Base-by-base conservation (phyloP, 208 protist species). In the Leishmania mexicana region DNA sequence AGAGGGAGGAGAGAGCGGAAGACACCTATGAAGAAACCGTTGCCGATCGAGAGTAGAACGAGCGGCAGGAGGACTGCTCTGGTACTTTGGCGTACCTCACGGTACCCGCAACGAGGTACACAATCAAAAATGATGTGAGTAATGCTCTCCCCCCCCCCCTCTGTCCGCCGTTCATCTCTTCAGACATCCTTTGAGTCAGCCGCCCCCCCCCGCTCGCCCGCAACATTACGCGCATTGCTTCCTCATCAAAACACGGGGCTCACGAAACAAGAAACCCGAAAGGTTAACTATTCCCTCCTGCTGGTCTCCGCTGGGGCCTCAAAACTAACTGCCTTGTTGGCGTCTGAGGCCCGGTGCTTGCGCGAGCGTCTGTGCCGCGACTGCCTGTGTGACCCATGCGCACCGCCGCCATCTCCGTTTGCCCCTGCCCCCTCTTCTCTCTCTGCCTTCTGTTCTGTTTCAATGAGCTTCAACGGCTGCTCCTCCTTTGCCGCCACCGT, bases 181-280 rank as follows among this genome's bases (percentile, higher is more conserved):
- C 38, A 71, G 17, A 45, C 13, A 35, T 28, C 35, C 38, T 42
- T 45, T 28, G 4, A 45, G 15, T 71, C 10, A 71, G 65, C 31
- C 19, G 19, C 35, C 19, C 40, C 19, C 40, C 60, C n/a, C 28
- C 57, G 51, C 31, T n/a, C 24, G 4, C 19, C 21, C 42, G 6
- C 19, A 51, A 13, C 24, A 49, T n/a, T 47, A 73, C 7, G 68
- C 68, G 2, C 42, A 31, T 19, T 17, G 10, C 68, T 5, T 1
- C 21, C 40, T 3, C 68, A 19, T 1, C 21, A 13, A 7, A 5
- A 4, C 19, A 53, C 38, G 31, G 38, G 21, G 45, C n/a, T 31
- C 53, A 51, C 21, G 5, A 53, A 75, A 75, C 67, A 75, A 62
- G 38, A 60, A 60, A n/a, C 31, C 74, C 58, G 24, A 79, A 38